phyloP scores from a whole-genome alignment of 2,329 filamentous ascomycete species.

The Phaeosphaeria sp. region DNA sequence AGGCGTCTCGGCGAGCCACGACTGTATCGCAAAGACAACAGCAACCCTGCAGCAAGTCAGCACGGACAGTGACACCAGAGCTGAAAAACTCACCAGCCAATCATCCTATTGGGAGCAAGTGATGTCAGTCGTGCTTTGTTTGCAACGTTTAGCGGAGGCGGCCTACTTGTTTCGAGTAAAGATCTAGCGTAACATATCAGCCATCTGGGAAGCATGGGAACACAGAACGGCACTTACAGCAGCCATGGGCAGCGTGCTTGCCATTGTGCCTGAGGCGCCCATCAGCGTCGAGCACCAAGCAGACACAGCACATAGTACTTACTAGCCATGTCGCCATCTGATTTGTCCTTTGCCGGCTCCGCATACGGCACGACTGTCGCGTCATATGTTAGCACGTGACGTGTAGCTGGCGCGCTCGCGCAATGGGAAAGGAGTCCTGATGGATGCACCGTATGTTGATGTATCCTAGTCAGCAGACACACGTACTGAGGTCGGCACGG shows the following conservation, averaged over 20 bases:
- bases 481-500: constrained; percentile 73
- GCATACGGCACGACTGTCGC: constrained; percentile 83
- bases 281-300: constrained; percentile 6
- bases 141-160: constrained; percentile 9
- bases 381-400: constrained; percentile 41
- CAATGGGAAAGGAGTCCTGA: neutral
- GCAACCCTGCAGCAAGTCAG: constrained; percentile 63
- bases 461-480: neutral
- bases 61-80: constrained; percentile 11
- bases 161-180: constrained; percentile 85
- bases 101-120: constrained; percentile 57
- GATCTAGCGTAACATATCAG: constrained; percentile 62
- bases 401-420: neutral
- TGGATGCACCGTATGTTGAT: neutral
- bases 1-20: constrained; percentile 77
- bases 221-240: constrained; percentile 61
- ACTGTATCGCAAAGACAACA: constrained; percentile 76
- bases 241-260: constrained; percentile 90
- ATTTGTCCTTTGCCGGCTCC: constrained; percentile 71
- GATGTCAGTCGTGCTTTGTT: constrained; percentile 22
- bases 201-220: constrained; percentile 29
- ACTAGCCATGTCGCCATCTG: constrained; percentile 72
- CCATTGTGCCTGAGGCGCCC: constrained; percentile 60
- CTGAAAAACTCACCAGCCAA: constrained; percentile 62
- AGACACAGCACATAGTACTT: constrained; percentile 46